Evolutionary conservation across 139 green algal species (phyloP), one percentile per base, ranked within the genome.

Genomic region (Tetradesmus lagerheimii): DNA sequence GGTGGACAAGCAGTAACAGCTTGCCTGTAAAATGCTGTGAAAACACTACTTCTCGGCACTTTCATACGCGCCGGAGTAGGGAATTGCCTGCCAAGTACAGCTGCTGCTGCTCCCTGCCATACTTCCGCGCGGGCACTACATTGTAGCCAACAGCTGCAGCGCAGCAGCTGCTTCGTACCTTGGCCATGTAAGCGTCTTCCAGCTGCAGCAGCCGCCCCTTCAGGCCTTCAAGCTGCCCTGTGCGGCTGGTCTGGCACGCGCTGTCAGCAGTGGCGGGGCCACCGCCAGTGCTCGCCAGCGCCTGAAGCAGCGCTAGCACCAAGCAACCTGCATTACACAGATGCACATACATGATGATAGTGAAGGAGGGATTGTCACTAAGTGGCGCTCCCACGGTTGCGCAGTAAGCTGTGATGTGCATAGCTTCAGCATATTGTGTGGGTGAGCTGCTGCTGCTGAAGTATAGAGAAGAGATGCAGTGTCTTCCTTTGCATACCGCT

Each of bases 181-280:
- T 85, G 8, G 88, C 50, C n/a, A 91, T 64, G 86, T 94, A 92
- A 25, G 90, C 71, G 14, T 92, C 34, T 53, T 95, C 93, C 81
- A 95, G 67, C 89, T 93, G 91, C 82, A 91, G 88, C 85, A 95
- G 18, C 45, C 38, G 64, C 37, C 66, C 41, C 37, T 31, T 64
- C 0, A 85, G 75, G 27, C 34, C 74, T 45, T 90, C 71, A 76
- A 85, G 75, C 38, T 82, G 47, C 0, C 45, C 86, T 39, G 41
- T 11, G 1, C 12, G 79, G 45, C 71, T 71, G 38, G 85, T 82
- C 71, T 89, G 85, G 18, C 50, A 64, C 15, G 15, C 16, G 50
- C 50, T 64, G 50, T 74, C 83, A 75, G 62, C 80, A 23, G 80
- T 43, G 23, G 45, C 29, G 25, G 43, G 31, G 45, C 45, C 45